Percentiles rank a stretch among this genome's conserved stretches.
Conservation (phyloP, 2,329 filamentous ascomycete species). For the Cladosporium halotolerans region DNA sequence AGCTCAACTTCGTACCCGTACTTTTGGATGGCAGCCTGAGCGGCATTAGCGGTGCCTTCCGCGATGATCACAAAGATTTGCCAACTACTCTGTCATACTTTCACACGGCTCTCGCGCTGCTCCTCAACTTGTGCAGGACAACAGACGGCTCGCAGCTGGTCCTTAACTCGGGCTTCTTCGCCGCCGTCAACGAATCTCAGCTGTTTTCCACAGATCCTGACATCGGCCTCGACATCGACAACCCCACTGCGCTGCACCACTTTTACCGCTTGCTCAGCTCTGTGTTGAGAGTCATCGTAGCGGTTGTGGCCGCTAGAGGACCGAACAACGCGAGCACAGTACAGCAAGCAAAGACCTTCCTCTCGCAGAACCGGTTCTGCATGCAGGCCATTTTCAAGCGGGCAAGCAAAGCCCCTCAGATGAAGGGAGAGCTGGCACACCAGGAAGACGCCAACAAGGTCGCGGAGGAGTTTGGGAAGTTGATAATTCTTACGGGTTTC, state of each 20-base stretch:
- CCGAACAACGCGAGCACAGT: slow-evolving; percentile 68
- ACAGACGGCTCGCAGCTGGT: slow-evolving; percentile 79
- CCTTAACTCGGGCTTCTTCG: slow-evolving; percentile 84
- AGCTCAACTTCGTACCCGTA: slow-evolving; percentile 85
- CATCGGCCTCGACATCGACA: slow-evolving; percentile 70
- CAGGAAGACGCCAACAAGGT: slow-evolving; percentile 61
- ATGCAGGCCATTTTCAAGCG: slow-evolving; percentile 88
- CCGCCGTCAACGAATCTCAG: slow-evolving; percentile 70
- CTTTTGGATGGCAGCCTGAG: slow-evolving; percentile 82
- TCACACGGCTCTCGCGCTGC: slow-evolving; percentile 71
- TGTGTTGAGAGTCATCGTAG: slow-evolving; percentile 73
- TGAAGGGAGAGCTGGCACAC: slow-evolving; percentile 16
- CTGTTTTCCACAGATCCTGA: slow-evolving; percentile 89
- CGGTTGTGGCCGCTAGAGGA: slow-evolving; percentile 74
- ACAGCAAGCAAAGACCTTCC: slow-evolving; percentile 70
- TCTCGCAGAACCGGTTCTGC: slow-evolving; percentile 73
- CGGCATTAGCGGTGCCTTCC: slow-evolving; percentile 62
- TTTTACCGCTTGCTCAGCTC: slow-evolving; percentile 81
- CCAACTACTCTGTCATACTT: slow-evolving; percentile 53
- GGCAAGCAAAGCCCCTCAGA: slow-evolving; percentile 66
- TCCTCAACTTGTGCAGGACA: slow-evolving; percentile 71
- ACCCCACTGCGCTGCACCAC: slow-evolving; percentile 63
- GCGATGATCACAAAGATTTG: slow-evolving; percentile 41
- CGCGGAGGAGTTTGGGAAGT: slow-evolving; percentile 75
- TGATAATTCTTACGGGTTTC: slow-evolving; percentile 78